Base-by-base conservation (phyloP, 352 stramenopile genomes). In the Phytophthora ramorum region DNA sequence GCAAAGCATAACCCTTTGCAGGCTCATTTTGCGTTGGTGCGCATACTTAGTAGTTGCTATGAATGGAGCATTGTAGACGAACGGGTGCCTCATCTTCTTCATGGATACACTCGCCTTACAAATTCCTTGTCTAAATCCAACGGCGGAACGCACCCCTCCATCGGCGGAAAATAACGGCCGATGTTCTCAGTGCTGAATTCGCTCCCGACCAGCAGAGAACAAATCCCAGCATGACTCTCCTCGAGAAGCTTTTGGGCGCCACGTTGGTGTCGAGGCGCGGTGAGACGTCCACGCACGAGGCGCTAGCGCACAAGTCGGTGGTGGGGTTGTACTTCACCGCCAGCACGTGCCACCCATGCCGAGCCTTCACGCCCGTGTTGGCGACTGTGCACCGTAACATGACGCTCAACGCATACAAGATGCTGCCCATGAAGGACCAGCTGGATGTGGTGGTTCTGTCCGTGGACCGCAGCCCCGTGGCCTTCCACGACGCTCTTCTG, bases 281-380 rank as follows among this genome's bases (percentile, higher is more conserved):
- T 40, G 72, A 89, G 61, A 75, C 76, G 32, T 45, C 70, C 28
- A 84, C 81, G 13, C 52, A 78, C 17, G 72, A 87, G 34, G 81
- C 75, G 57, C 75, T 90, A 43, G 79, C 74, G 32, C 45, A 69
- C 56, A 90, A 90, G 65, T 78, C 62, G 17, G 73, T 83, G 35
- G 68, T 91, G 47, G 80, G 80, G 0, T 57, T 91, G 28, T 91
- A 88, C 73, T 91, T 91, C 66, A 88, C 80, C 9, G 77, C 76
- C 45, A 89, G 79, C 64, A 81, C 69, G 13, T 90, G 80, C 57
- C 69, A 68, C 28, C 78, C 80, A 14, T 91, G 83, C 47, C 76
- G 84, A 63, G 72, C 69, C 26, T 91, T 91, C 68, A 89, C 83
- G 46, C 83, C 81, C 22, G 67, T 87, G 45, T 64, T 91, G 52